Conservation (phyloP, 345 rosid species). For the Salix brachista region DNA sequence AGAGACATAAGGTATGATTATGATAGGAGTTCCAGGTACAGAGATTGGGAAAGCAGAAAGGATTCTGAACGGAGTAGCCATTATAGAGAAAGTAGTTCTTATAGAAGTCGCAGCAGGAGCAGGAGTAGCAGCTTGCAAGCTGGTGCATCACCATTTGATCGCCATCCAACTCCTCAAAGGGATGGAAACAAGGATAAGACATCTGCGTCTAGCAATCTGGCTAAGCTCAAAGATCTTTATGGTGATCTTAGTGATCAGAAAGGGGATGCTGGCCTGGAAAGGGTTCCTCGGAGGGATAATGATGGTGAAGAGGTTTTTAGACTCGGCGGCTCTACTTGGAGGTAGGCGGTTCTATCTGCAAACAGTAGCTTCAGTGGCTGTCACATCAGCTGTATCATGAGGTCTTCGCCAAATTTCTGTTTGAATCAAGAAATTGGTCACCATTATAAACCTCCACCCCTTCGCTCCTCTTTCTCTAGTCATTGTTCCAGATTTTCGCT, state of each 20-base stretch:
- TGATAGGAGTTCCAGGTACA: constrained; percentile 22
- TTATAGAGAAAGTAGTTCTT: constrained; percentile 35
- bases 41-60: constrained; percentile 33
- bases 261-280: constrained; percentile 46
- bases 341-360: constrained; percentile 20
- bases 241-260: constrained; percentile 59
- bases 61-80: constrained; percentile 46
- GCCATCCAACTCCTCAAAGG: constrained; percentile 43
- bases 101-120: constrained; percentile 47
- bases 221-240: constrained; percentile 84
- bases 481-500: neutral
- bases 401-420: neutral
- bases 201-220: constrained; percentile 64
- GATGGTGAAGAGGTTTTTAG: constrained; percentile 82
- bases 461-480: neutral
- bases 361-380: neutral
- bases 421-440: neutral
- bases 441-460: neutral
- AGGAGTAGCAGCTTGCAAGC: constrained; percentile 58
- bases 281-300: constrained; percentile 48
- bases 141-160: constrained; percentile 37
- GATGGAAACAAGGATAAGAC: constrained; percentile 57
- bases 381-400: neutral
- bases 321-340: constrained; percentile 86
- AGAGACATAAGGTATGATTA: constrained; percentile 22